These are phyloP conservation scores for Tetrapisispora arboricola DNA, from an alignment of 805 yeast genomes.

Conservation along the genomic window DNA sequence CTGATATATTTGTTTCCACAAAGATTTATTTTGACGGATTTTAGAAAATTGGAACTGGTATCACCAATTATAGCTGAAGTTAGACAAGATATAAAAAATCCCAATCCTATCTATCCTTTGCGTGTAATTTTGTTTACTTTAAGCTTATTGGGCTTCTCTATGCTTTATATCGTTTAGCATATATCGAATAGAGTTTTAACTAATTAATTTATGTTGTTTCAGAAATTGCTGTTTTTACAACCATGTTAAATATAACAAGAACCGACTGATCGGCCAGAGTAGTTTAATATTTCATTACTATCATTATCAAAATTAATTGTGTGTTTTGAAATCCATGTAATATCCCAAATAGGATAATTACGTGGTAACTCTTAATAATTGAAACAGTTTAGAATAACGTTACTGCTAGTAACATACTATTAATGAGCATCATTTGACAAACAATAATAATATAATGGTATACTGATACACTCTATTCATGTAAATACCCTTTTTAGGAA, in stretches of 20 bases:
- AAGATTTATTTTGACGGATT: neutral
- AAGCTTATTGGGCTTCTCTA: neutral
- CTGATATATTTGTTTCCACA: neutral
- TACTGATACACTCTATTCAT: too few species aligned
- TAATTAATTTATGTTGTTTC: neutral
- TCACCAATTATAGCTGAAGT: constrained; percentile 1
- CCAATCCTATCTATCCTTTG: constrained; percentile 16
- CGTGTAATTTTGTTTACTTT: constrained; percentile 9
- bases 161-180: neutral
- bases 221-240: neutral
- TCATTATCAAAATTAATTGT: neutral
- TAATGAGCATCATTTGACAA: too few species aligned
- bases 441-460: too few species aligned
- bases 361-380: neutral
- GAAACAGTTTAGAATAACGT: neutral
- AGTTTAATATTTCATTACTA: too few species aligned
- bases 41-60: neutral
- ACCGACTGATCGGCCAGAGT: neutral
- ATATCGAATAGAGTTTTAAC: neutral
- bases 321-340: neutral
- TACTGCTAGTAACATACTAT: too few species aligned
- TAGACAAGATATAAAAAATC: constrained; percentile 14
- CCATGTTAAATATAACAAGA: neutral
- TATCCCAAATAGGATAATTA: neutral
- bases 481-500: constrained; percentile 13